phyloP scores from a whole-genome alignment of 305 asterid genomes.

The Euphrasia arctica region DNA sequence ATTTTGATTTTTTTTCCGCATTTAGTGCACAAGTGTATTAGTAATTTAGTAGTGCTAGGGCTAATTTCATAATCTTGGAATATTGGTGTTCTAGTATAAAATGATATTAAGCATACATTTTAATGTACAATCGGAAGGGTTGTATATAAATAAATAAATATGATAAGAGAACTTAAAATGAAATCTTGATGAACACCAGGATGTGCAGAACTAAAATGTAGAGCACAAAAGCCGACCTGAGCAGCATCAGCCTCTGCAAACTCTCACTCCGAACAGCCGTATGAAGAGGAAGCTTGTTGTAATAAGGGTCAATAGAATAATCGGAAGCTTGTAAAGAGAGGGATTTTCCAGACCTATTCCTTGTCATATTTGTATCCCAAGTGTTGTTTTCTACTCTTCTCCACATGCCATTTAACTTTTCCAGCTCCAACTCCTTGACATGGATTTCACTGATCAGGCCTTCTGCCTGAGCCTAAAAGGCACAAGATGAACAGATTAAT shows the following conservation, averaged over 20 bases:
- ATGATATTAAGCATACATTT: not conserved
- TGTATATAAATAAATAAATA: not conserved
- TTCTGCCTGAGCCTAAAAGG: conserved; percentile 79
- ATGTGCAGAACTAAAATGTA: conserved; percentile 76
- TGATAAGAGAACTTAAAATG: conserved; percentile 41
- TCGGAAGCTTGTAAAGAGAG: conserved; percentile 48
- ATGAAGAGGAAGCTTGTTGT: conserved; percentile 65
- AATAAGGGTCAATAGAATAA: conserved; percentile 46
- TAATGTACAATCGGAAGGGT: conserved; percentile 29
- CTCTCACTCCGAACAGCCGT: conserved; percentile 52
- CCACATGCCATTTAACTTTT: conserved; percentile 61
- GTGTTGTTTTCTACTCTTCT: conserved; percentile 53
- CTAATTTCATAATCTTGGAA: too few species aligned
- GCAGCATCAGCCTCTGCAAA: conserved; percentile 72
- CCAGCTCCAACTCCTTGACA: conserved; percentile 70
- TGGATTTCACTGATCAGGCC: conserved; percentile 64
- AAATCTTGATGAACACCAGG: conserved; percentile 79
- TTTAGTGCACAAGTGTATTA: too few species aligned
- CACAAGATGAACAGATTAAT: conserved; percentile 18
- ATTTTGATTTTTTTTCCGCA: not conserved
- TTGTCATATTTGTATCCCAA: conserved; percentile 44
- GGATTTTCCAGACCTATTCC: conserved; percentile 69
- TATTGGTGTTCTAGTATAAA: too few species aligned
- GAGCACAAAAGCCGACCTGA: conserved; percentile 78
- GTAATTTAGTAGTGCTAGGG: too few species aligned